phyloP scores from a whole-genome alignment of 257 asterid genomes.

The Linaria vulgaris region DNA sequence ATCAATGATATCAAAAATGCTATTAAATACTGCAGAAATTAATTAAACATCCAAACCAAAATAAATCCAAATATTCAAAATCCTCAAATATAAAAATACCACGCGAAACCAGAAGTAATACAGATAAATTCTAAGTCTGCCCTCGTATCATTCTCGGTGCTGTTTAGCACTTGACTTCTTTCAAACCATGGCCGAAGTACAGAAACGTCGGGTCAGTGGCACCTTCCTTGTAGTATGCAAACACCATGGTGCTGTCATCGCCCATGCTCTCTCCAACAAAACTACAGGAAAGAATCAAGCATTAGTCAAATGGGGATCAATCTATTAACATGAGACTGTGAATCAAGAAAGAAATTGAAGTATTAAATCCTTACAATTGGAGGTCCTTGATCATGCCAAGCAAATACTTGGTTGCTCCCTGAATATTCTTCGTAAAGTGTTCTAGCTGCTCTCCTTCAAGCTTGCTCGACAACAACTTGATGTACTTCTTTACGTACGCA shows the following conservation, averaged over 20 bases:
- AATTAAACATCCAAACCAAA: not conserved
- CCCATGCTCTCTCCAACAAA: constrained; percentile 92
- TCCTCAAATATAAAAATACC: not conserved
- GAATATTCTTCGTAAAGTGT: constrained; percentile 65
- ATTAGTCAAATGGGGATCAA: too few species aligned
- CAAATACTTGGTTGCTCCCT: constrained; percentile 74
- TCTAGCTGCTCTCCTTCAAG: constrained; percentile 61
- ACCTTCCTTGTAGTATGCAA: constrained; percentile 91
- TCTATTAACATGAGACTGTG: too few species aligned
- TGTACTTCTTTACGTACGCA: constrained; percentile 61
- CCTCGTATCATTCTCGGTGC: constrained; percentile 9
- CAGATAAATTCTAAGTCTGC: constrained; percentile 14
- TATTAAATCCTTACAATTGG: constrained; percentile 61
- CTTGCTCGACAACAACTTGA: constrained; percentile 61
- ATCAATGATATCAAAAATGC: constrained; percentile 25
- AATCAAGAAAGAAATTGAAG: not conserved
- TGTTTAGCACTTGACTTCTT: constrained; percentile 77
- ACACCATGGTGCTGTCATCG: constrained; percentile 64
- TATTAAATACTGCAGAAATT: not conserved
- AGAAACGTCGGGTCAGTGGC: constrained; percentile 84
- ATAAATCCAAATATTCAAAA: not conserved
- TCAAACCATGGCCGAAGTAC: constrained; percentile 68
- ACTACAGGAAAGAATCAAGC: constrained; percentile 32
- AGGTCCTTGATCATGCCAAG: constrained; percentile 68
- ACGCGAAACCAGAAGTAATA: constrained; percentile 13